Percentiles rank a stretch among this genome's conserved stretches.
Evolutionary conservation across 139 green algal genomes (phyloP).

Genomic region (Nannochloris sp.): DNA sequence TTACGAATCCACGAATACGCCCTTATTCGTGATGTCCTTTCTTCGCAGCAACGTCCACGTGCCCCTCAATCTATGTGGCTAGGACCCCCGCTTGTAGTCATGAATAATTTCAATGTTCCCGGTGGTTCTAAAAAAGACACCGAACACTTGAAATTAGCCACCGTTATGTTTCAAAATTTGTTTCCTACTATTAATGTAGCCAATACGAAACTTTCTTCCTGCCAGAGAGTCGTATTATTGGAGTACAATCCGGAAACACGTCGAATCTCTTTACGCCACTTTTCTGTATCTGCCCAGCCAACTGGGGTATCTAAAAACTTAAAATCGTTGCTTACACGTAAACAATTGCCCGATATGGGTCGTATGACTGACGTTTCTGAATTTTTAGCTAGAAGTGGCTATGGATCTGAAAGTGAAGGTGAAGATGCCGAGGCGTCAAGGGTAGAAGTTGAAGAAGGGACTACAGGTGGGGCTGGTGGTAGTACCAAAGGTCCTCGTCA

Average conservation of each 20-base stretch:
- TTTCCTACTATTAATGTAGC: constrained; percentile 96
- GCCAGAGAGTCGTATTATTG: constrained; percentile 79
- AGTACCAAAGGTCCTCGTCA: neutral
- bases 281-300: constrained; percentile 56
- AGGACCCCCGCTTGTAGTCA: constrained; percentile 76
- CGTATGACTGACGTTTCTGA: constrained; percentile 76
- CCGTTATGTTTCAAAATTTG: constrained; percentile 82
- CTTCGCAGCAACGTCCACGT: constrained; percentile 54
- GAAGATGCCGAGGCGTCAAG: constrained; percentile 2
- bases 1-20: constrained; percentile 76
- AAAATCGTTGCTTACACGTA: constrained; percentile 62
- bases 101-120: constrained; percentile 75
- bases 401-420: constrained; percentile 64
- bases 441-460: neutral
- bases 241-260: constrained; percentile 50
- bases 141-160: constrained; percentile 73
- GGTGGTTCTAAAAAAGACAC: neutral
- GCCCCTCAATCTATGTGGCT: constrained; percentile 54
- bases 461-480: neutral
- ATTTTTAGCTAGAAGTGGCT: constrained; percentile 75
- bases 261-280: constrained; percentile 81
- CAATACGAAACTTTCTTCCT: constrained; percentile 58
- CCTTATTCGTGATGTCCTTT: constrained; percentile 74
- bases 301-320: constrained; percentile 38
- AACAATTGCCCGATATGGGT: constrained; percentile 65